A percentile compares a stretch with the other conserved stretches of the same genome.
These are phyloP conservation scores for Boletus sensibilis DNA, from an alignment of 768 basidiomycete species.

Conservation along the genomic window DNA sequence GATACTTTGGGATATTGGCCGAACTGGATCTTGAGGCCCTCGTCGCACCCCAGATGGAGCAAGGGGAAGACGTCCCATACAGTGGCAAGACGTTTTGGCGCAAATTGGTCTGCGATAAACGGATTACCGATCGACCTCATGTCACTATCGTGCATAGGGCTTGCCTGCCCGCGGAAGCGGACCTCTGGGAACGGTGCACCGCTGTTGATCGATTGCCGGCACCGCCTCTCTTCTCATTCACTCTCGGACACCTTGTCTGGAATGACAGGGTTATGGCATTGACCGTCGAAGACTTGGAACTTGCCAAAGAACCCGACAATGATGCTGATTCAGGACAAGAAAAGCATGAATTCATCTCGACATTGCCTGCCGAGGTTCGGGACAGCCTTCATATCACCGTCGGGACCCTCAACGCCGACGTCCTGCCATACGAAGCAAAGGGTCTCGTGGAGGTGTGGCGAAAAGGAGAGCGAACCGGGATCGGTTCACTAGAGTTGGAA, in stretches of 20 bases:
- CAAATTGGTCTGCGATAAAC: conserved; percentile 40
- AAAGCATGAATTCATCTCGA: conserved; percentile 46
- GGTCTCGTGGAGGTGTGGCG: conserved; percentile 58
- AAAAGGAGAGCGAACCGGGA: conserved; percentile 31
- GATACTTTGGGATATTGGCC: conserved; percentile 79
- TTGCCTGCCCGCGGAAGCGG: conserved; percentile 32
- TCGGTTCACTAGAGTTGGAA: conserved; percentile 30
- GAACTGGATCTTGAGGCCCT: conserved; percentile 62
- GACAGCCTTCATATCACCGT: conserved; percentile 81
- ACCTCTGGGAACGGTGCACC: conserved; percentile 44
- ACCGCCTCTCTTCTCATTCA: conserved; percentile 60
- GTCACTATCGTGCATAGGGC: conserved; percentile 82
- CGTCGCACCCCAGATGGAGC: conserved; percentile 43
- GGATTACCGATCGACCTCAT: conserved; percentile 68
- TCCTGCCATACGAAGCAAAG: conserved; percentile 70
- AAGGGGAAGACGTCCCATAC: conserved; percentile 31
- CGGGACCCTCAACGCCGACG: conserved; percentile 55
- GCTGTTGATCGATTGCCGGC: conserved; percentile 14
- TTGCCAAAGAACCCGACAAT: conserved; percentile 33
- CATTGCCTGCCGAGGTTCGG: conserved; percentile 47
- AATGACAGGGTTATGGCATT: conserved; percentile 79
- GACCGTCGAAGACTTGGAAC: conserved; percentile 58
- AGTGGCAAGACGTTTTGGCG: conserved; percentile 47
- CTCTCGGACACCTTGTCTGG: conserved; percentile 66
- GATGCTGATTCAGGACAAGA: conserved; percentile 33